Base-by-base conservation (phyloP, 2,329 filamentous ascomycete species). In the Cercospora beticola region DNA sequence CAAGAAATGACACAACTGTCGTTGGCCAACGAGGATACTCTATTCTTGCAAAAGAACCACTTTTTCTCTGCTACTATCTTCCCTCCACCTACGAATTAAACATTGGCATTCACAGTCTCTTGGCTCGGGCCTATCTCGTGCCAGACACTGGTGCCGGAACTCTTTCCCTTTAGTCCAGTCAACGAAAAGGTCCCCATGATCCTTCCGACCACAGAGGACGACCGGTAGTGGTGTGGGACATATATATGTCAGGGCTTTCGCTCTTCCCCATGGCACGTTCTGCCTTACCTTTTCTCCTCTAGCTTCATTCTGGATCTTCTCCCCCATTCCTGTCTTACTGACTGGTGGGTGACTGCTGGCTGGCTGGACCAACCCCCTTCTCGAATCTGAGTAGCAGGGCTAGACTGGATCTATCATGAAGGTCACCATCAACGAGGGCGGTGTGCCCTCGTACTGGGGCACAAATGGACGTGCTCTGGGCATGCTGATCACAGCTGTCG, bases 391-490 rank as follows among this genome's bases (percentile, higher is more conserved):
- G n/a, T 62, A 56, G 56, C 54, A 26, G 26, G 52, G 26, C 46
- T 28, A 62, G 54, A 64, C 14, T 31, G 30, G 54, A 58, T 16
- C 54, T 14, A 70, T 43, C 60, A 73, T 73, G 71, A 67, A 61
- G 33, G 68, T 65, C 67, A 67, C 69, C n/a, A 65, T 64, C 28
- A 54, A 36, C 43, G 62, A 66, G 30, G 66, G 64, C 36, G 71
- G 69, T 40, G 71, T 73, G 49, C 71, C 71, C n/a, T 72, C 71
- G 43, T 73, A 73, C 60, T 73, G 71, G 71, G 71, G 70, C 40
- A 59, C 66, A 9, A 69, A 67, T 54, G 65, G 69, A 56, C 61
- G 69, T 58, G 26, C 23, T 23, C 65, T 71, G 18, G 64, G 65
- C 21, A 71, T 71, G 67, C 30, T 71, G 56, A 71, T 71, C 54